Evolutionary conservation across 1,284 basidiomycete species (phyloP).

Genomic region (Malassezia caprae): DNA sequence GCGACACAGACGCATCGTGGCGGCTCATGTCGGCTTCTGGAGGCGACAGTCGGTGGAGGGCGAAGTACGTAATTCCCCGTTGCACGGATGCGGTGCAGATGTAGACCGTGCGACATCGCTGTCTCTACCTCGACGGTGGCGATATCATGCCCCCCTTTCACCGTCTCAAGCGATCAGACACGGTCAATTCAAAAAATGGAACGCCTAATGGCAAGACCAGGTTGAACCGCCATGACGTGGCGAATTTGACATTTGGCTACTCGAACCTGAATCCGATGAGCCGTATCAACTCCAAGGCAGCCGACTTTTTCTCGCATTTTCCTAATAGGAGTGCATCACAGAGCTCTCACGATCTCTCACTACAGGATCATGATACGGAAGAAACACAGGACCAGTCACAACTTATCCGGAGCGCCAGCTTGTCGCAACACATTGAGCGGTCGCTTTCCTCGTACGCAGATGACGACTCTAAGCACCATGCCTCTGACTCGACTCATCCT

Average conservation of each 20-base stretch:
- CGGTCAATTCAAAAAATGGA: neutral
- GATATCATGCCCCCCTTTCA: neutral
- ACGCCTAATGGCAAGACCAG: neutral
- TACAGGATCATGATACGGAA: neutral
- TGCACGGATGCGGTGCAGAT: neutral
- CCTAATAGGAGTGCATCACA: neutral
- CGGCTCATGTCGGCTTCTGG: neutral
- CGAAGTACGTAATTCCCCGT: neutral
- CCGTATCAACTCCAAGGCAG: neutral
- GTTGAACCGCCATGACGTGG: slow-evolving; percentile 14
- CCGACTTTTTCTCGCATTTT: neutral
- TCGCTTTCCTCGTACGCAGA: neutral
- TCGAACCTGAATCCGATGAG: neutral
- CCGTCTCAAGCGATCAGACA: slow-evolving; percentile 3
- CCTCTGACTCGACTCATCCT: too few species aligned
- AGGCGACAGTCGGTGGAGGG: neutral
- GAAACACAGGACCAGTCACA: neutral
- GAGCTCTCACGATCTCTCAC: neutral
- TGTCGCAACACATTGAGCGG: neutral
- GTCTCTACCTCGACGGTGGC: neutral
- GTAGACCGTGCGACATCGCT: neutral
- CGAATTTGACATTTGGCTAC: slow-evolving; percentile 1
- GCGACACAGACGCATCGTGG: slow-evolving; percentile 3
- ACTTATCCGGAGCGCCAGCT: neutral
- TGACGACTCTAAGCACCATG: neutral